Conservation (phyloP, 2,329 filamentous ascomycete species). For the Phaeoacremonium minimum region DNA sequence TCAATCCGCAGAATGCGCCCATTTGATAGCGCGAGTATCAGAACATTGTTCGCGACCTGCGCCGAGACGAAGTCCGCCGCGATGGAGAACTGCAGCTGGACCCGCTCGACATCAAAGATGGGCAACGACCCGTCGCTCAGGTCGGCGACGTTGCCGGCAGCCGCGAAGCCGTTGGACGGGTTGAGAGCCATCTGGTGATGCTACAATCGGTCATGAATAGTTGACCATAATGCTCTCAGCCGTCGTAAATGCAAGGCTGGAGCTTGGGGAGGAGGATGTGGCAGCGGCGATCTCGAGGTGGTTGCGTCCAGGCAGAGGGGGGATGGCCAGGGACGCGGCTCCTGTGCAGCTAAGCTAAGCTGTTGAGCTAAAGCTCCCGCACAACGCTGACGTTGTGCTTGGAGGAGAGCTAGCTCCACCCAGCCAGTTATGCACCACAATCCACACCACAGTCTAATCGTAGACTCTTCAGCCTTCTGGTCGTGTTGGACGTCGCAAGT, state of each 20-base stretch:
- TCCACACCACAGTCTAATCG: no score
- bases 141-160: slow-evolving; percentile 55
- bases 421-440: no score
- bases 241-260: slow-evolving; percentile 12
- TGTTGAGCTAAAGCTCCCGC: no score
- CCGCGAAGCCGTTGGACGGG: slow-evolving; percentile 66
- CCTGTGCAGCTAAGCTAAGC: no score
- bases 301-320: no score
- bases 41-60: slow-evolving; percentile 95
- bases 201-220: slow-evolving; percentile 7
- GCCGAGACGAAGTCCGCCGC: slow-evolving; percentile 94
- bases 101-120: slow-evolving; percentile 91
- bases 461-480: no score
- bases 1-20: slow-evolving; percentile 92
- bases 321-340: no score
- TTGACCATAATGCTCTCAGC: slow-evolving; percentile 9
- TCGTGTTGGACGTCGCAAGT: no score
- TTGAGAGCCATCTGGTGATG: slow-evolving; percentile 60
- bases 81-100: slow-evolving; percentile 90
- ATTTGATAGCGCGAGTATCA: slow-evolving; percentile 87
- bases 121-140: slow-evolving; percentile 57
- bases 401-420: no score
- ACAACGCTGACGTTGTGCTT: no score
- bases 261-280: slow-evolving; percentile 10
- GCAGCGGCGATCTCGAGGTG: no score